phyloP scores from a whole-genome alignment of 2,329 filamentous ascomycete genomes.

The Botrytis elliptica region DNA sequence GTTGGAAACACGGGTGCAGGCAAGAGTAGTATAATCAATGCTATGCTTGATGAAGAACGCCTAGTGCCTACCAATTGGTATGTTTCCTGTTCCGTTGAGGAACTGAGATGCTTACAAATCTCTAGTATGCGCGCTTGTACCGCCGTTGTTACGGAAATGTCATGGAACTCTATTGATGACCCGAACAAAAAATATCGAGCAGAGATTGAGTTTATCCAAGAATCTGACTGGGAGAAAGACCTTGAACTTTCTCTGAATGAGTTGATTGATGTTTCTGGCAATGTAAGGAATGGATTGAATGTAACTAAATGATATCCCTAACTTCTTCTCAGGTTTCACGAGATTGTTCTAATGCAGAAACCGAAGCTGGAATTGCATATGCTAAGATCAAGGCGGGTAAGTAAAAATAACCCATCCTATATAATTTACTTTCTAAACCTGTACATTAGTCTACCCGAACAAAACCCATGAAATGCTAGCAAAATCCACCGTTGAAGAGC shows the following conservation, averaged over 20 bases:
- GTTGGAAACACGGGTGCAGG: slow-evolving; percentile 36
- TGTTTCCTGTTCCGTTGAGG: neutral
- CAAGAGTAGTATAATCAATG: slow-evolving; percentile 34
- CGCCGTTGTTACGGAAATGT: slow-evolving; percentile 23
- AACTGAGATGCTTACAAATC: neutral
- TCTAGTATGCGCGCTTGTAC: slow-evolving; percentile 28
- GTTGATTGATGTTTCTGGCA: slow-evolving; percentile 25
- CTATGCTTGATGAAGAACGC: slow-evolving; percentile 48
- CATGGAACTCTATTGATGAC: slow-evolving; percentile 37
- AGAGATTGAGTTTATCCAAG: slow-evolving; percentile 41
- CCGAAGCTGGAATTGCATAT: slow-evolving; percentile 46
- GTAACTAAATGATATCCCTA: slow-evolving; percentile 20
- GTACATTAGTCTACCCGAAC: slow-evolving; percentile 42
- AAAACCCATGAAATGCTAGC: slow-evolving; percentile 44
- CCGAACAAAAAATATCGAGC: slow-evolving; percentile 42
- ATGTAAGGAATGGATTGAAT: slow-evolving; percentile 35
- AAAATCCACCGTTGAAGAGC: slow-evolving; percentile 25
- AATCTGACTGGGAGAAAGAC: slow-evolving; percentile 30
- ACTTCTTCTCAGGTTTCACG: slow-evolving; percentile 36
- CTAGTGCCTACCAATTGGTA: slow-evolving; percentile 43
- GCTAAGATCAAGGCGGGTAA: slow-evolving; percentile 49
- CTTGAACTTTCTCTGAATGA: slow-evolving; percentile 26
- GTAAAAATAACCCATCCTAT: slow-evolving; percentile 36
- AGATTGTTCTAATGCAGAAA: slow-evolving; percentile 28
- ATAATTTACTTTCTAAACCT: neutral